Evolutionary conservation across 2,329 filamentous ascomycete genomes (phyloP).

Genomic region (Aspergillus tanneri): DNA sequence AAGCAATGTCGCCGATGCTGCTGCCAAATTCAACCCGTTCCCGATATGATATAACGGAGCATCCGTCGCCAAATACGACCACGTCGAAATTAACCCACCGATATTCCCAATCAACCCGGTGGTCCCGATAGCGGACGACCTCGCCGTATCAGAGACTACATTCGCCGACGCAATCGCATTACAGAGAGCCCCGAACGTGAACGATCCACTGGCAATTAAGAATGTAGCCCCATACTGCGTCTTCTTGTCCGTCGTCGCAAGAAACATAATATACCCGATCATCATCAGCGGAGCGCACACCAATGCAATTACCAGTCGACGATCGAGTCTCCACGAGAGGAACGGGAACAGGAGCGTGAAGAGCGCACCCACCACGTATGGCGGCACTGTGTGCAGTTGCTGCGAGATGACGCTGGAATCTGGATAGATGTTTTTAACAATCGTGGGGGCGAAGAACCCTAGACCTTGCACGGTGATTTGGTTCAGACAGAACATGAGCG

Average conservation of each 20-base stretch:
- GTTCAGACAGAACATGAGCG: conserved; percentile 62
- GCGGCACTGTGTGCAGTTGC: conserved; percentile 69
- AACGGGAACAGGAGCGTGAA: conserved; percentile 64
- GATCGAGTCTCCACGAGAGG: conserved; percentile 61
- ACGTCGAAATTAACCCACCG: conserved; percentile 66
- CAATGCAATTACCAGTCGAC: conserved; percentile 61
- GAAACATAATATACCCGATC: conserved; percentile 69
- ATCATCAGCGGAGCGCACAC: conserved; percentile 63
- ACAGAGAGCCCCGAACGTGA: conserved; percentile 62
- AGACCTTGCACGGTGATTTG: conserved; percentile 71
- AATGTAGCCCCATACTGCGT: conserved; percentile 71
- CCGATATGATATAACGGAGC: conserved; percentile 67
- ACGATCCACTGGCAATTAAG: conserved; percentile 64
- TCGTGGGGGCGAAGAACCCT: conserved; percentile 69
- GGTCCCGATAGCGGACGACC: conserved; percentile 64
- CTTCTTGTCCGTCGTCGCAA: conserved; percentile 53
- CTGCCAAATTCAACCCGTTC: conserved; percentile 68
- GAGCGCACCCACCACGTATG: conserved; percentile 66
- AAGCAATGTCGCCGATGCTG: conserved; percentile 56
- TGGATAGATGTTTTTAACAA: conserved; percentile 68
- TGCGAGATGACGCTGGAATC: conserved; percentile 57
- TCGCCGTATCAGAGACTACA: conserved; percentile 68
- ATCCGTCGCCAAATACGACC: conserved; percentile 64
- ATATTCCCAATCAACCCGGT: conserved; percentile 72
- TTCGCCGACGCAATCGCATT: conserved; percentile 69